A percentile compares a stretch with the other conserved stretches of the same genome.
These are phyloP conservation scores for Ceriops zippeliana DNA, from an alignment of 345 rosid species.

Conservation along the genomic window DNA sequence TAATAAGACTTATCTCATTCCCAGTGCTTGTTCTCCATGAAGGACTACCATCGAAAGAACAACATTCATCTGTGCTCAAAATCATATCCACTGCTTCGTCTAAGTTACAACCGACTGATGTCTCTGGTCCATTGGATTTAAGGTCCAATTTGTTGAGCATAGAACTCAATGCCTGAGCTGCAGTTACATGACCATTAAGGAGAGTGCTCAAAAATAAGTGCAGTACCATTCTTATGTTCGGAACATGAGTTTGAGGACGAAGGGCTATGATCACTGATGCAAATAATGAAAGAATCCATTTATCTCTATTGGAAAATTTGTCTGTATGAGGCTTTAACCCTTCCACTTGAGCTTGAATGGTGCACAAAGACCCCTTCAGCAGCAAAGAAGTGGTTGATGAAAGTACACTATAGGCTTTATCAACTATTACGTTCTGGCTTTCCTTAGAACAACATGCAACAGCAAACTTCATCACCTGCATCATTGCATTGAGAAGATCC, in stretches of 20 bases:
- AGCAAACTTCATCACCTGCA: conserved; percentile 56
- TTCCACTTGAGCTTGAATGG: conserved; percentile 31
- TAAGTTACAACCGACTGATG: conserved; percentile 40
- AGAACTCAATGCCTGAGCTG: conserved; percentile 89
- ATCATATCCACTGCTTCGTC: conserved; percentile 71
- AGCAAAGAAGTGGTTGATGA: conserved; percentile 46
- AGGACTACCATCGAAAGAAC: conserved; percentile 19
- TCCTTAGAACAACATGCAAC: conserved; percentile 63
- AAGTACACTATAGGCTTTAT: conserved; percentile 55
- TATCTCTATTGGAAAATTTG: conserved; percentile 49
- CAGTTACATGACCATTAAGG: conserved; percentile 54
- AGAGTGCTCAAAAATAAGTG: conserved; percentile 41
- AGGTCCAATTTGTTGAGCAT: conserved; percentile 64
- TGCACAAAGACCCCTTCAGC: conserved; percentile 36
- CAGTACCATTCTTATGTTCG: conserved; percentile 49
- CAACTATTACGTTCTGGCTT: conserved; percentile 58
- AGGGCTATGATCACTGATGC: conserved; percentile 71
- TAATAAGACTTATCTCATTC: conserved; percentile 30
- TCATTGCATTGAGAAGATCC: conserved; percentile 70
- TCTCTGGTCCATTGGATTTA: conserved; percentile 30
- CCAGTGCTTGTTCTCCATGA: conserved; percentile 21
- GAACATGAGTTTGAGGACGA: conserved; percentile 51
- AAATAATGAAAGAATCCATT: conserved; percentile 65
- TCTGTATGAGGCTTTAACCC: conserved; percentile 27
- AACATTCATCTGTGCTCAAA: conserved; percentile 29